Conservation (phyloP, 352 stramenopile genomes). For the Blastocystis sp. region DNA sequence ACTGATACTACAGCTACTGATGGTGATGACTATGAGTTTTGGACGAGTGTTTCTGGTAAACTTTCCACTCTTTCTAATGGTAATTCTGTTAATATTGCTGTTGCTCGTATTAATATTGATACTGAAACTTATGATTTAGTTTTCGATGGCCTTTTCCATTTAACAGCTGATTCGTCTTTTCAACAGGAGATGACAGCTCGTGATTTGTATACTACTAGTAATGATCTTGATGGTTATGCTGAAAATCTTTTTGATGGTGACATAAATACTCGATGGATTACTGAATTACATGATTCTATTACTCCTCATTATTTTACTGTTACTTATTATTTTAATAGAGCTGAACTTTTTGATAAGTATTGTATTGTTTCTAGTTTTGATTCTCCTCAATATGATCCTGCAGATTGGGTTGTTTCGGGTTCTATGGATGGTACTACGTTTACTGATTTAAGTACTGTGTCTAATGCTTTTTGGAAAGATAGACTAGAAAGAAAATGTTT, state of each 20-base stretch:
- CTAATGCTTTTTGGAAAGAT: too few relatives aligned
- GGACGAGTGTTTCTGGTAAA: slow-evolving; percentile 6
- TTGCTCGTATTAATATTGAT: slow-evolving; percentile 18
- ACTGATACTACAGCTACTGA: slow-evolving; percentile 8
- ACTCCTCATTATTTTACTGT: not conserved
- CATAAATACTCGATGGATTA: not conserved
- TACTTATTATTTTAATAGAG: not conserved
- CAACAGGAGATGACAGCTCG: not conserved
- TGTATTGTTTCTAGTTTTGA: not conserved
- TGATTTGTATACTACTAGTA: not conserved
- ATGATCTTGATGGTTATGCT: not conserved
- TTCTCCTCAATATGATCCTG: not conserved
- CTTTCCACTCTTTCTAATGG: slow-evolving; percentile 2
- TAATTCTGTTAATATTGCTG: not conserved
- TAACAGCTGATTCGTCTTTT: too few relatives aligned
- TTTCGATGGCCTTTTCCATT: not conserved
- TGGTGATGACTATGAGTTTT: not conserved
- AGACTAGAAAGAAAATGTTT: too few relatives aligned
- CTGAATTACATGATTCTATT: not conserved
- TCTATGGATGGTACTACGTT: slow-evolving; percentile 11
- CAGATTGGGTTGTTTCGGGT: slow-evolving; percentile 2
- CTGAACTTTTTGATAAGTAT: slow-evolving; percentile 8
- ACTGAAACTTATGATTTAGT: slow-evolving; percentile 5
- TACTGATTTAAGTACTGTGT: too few relatives aligned
- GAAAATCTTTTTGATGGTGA: slow-evolving; percentile 17